Base-by-base conservation (phyloP, 495 filamentous ascomycete genomes). In the Aspergillus haitiensis region DNA sequence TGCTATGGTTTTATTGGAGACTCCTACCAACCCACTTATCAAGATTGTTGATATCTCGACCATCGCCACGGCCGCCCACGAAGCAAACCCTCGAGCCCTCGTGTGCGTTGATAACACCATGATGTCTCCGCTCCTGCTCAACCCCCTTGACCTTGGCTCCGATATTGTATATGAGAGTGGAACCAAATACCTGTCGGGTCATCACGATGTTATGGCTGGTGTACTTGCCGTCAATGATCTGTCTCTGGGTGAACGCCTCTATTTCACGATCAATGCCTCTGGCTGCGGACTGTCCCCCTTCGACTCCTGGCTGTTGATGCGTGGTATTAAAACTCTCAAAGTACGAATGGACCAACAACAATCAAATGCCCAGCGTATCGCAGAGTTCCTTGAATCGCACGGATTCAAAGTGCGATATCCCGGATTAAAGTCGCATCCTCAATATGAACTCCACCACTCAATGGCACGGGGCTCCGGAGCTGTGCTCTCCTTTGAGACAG, bases 281-380 rank as follows among this genome's bases (percentile, higher is more conserved):
- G 94, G 94, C 40, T 98, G 94, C 66, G 94, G 94, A 10, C 80
- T 98, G 8, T 86, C 92, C 3, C 94, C 94, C 0, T 96, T 97
- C 66, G 94, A 98, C 74, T 93, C 89, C 3, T 98, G 94, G 86
- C 85, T 98, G 18, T 83, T 98, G 18, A 87, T 98, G 79, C 85
- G 95, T 49, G 94, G 94, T 5, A 81, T 98, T 59, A 98, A 98
- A 75, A 98, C 94, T 0, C 82, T 98, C 32, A 92, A 92, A 64
- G 95, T 98, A 58, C 91, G 94, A 62, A 95, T 98, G 91, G 95
- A 98, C 72, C 95, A 93, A 78, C 94, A 98, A 75, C 94, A 98
- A 72, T 78, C 84, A 56, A 98, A 96, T 63, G 90, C 95, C 0
- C 89, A 93, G 74, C 81, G 80, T 16, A 96, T 98, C 61, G 94